Conservation (phyloP, 2,329 filamentous ascomycete genomes). For the Botryosphaeria dothidea region DNA sequence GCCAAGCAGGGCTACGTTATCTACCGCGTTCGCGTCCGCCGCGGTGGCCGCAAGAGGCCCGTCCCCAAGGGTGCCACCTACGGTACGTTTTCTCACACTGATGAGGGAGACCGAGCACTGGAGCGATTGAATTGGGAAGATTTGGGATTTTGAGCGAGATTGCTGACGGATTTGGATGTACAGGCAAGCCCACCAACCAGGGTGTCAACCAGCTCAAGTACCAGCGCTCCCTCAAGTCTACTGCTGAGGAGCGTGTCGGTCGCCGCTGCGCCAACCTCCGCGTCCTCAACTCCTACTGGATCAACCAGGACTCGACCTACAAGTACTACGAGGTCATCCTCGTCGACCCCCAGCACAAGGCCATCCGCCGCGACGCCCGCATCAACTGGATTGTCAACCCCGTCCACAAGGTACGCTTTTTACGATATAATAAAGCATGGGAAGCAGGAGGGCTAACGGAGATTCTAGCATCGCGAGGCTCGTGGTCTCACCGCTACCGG, state of each 20-base stretch:
- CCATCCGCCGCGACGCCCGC: conserved; percentile 96
- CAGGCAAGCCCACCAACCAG: conserved; percentile 99
- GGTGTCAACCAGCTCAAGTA: conserved; percentile 99
- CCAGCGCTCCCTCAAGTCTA: conserved; percentile 97
- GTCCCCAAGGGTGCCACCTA: conserved; percentile 98
- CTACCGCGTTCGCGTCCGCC: conserved; percentile 98
- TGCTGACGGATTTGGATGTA: conserved; percentile 29
- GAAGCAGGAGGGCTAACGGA: background rate
- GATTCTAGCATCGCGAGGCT: conserved; percentile 84
- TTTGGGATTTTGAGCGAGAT: background rate
- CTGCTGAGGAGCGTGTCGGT: conserved; percentile 99
- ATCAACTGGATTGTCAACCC: conserved; percentile 99
- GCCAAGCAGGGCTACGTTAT: conserved; percentile 99
- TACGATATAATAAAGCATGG: background rate
- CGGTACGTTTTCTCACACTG: conserved; percentile 57
- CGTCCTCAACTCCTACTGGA: conserved; percentile 99
- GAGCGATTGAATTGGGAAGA: background rate
- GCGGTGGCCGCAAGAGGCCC: conserved; percentile 98
- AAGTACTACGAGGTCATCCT: conserved; percentile 99
- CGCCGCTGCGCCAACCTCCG: conserved; percentile 98
- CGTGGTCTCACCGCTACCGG: conserved; percentile 97
- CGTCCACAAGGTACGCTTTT: conserved; percentile 78
- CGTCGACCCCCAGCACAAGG: conserved; percentile 99
- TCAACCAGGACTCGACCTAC: conserved; percentile 99
- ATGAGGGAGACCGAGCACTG: background rate